phyloP scores from a whole-genome alignment of 371 early-diverging fungal genomes.

The Mortierella sp. region DNA sequence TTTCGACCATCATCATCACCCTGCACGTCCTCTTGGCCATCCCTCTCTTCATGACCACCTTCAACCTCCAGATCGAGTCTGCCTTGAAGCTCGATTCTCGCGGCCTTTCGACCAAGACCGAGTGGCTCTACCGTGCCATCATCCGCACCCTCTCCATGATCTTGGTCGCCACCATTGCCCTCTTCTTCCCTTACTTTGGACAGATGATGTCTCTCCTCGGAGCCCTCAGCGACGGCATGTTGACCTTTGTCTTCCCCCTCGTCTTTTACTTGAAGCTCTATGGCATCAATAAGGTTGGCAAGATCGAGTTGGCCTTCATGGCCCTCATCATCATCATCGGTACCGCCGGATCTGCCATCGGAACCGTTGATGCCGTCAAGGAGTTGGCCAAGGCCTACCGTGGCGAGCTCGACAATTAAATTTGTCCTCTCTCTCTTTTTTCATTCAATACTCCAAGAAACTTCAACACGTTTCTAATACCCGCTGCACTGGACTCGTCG shows the following conservation, averaged over 20 bases:
- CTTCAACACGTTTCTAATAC: constrained; percentile 18
- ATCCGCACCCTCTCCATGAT: constrained; percentile 69
- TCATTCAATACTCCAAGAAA: not conserved
- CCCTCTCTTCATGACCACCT: constrained; percentile 86
- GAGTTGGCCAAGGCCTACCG: constrained; percentile 50
- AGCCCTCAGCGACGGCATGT: constrained; percentile 80
- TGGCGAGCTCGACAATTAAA: constrained; percentile 30
- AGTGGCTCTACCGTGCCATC: constrained; percentile 69
- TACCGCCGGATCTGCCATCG: constrained; percentile 80
- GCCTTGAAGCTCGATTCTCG: constrained; percentile 62
- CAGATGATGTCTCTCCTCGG: constrained; percentile 89
- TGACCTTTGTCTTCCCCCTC: constrained; percentile 89
- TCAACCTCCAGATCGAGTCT: constrained; percentile 80
- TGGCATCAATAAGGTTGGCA: constrained; percentile 71
- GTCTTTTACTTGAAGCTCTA: constrained; percentile 84
- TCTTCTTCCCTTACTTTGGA: constrained; percentile 84
- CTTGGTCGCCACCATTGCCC: constrained; percentile 70
- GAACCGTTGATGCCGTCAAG: constrained; percentile 79
- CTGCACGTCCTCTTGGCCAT: constrained; percentile 88
- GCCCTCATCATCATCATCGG: constrained; percentile 73
- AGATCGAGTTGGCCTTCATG: constrained; percentile 71
- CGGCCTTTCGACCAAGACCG: constrained; percentile 54
- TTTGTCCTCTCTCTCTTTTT: not conserved
- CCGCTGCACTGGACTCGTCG: constrained; percentile 4
- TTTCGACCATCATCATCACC: constrained; percentile 83